Evolutionary conservation across 805 yeast species (phyloP).

Genomic region (Kockiozyma suomiensis): DNA sequence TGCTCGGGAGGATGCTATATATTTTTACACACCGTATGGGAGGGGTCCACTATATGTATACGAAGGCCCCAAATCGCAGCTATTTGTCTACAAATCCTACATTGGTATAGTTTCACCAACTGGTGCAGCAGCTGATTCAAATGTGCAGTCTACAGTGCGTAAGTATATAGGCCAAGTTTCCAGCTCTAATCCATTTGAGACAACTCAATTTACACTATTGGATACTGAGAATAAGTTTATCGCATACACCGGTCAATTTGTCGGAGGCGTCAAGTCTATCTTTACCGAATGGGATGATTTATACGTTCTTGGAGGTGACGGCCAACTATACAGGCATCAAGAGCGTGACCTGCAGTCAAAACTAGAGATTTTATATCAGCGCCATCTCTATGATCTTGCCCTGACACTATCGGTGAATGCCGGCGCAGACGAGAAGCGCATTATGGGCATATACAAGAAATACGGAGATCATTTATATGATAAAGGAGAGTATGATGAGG

Average conservation of each 20-base stretch:
- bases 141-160: constrained; percentile 28
- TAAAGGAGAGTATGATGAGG: constrained; percentile 64
- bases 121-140: constrained; percentile 30
- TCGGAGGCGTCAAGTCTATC: constrained; percentile 62
- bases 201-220: constrained; percentile 64
- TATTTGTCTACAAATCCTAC: constrained; percentile 56
- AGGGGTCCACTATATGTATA: constrained; percentile 56
- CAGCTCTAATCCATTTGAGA: constrained; percentile 38
- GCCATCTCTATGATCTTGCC: constrained; percentile 74
- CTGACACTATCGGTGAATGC: constrained; percentile 59
- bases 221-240: constrained; percentile 72
- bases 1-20: constrained; percentile 64
- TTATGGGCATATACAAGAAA: constrained; percentile 44
- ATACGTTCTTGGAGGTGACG: constrained; percentile 71
- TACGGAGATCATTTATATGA: constrained; percentile 76
- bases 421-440: constrained; percentile 41
- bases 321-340: constrained; percentile 65
- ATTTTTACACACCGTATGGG: constrained; percentile 60
- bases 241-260: constrained; percentile 68
- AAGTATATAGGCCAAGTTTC: constrained; percentile 39
- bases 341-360: constrained; percentile 71
- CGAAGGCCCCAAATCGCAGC: constrained; percentile 57
- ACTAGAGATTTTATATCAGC: constrained; percentile 64
- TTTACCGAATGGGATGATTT: constrained; percentile 60
- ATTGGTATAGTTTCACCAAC: constrained; percentile 59